Conservation (phyloP, 441 rosid species). For the Erodium chrysanthum region DNA sequence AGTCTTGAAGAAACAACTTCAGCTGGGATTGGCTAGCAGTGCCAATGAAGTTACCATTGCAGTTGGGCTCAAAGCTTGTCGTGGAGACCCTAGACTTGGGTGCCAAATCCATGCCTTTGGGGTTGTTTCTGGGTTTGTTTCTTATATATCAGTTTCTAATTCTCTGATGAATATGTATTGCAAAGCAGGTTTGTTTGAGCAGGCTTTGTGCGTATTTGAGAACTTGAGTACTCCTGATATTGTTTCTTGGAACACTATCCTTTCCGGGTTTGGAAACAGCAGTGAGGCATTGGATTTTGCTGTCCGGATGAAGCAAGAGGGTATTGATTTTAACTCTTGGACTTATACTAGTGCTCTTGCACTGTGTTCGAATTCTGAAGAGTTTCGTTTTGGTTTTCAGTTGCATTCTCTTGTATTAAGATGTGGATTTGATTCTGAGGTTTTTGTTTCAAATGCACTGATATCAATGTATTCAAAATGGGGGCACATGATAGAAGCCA, state of each 20-base stretch:
- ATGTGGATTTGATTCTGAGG: slow-evolving; percentile 23
- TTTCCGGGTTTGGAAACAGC: slow-evolving; percentile 77
- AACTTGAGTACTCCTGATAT: slow-evolving; percentile 71
- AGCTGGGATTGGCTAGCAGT: no score
- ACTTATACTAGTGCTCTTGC: no score
- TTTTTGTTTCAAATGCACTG: slow-evolving; percentile 32
- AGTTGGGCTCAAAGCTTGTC: no score
- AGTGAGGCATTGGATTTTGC: slow-evolving; percentile 58
- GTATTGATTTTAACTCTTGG: no score
- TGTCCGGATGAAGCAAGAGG: slow-evolving; percentile 33
- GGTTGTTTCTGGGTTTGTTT: slow-evolving; percentile 50
- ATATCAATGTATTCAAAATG: slow-evolving; percentile 35
- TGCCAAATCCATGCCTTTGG: slow-evolving; percentile 54
- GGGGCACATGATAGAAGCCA: slow-evolving; percentile 25
- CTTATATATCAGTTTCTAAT: slow-evolving; percentile 63
- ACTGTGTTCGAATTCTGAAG: background rate
- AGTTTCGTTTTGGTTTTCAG: background rate
- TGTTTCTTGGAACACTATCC: slow-evolving; percentile 85
- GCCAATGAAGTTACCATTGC: no score
- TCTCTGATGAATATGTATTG: slow-evolving; percentile 79
- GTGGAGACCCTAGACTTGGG: no score
- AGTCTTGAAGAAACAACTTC: no score
- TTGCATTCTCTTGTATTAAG: slow-evolving; percentile 20
- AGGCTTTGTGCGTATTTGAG: slow-evolving; percentile 46
- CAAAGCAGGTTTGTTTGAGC: slow-evolving; percentile 71